Base-by-base conservation (phyloP, 176 grass and related monocot species). In the Rhynchospora pubera region DNA sequence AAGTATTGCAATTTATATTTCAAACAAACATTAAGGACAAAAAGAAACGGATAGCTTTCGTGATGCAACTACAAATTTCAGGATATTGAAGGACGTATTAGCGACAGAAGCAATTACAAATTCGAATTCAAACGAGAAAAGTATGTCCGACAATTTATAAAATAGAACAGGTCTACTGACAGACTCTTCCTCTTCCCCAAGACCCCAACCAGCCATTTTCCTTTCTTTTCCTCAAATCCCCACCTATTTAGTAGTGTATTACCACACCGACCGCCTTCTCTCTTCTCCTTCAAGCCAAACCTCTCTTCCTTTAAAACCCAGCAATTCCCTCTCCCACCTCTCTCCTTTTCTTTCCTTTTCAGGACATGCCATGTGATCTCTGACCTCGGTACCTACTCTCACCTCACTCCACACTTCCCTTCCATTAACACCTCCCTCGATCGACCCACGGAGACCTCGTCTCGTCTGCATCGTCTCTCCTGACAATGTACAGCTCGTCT, bases 321-420 rank as follows among this genome's bases (percentile, higher is more conserved):
- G 85, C 87, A 79, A 87, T 90, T 82, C 74, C 79, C 82, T 85
- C 89, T 57, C 79, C 65, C 79, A 52, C 82, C 64, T 9, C 1
- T 53, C n/a, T 15, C 32, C 89, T 65, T 85, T 65, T 23, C 85
- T 83, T 88, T 60, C 65, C 68, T 84, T 91, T 94, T 94, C 73
- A 88, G 77, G 86, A 79, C 88, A 89, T 84, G 82, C 90, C 90
- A 92, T 90, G 92, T 94, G 92, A 75, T 69, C 83, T 90, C 89
- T 94, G 92, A 92, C 86, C 87, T 84, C 53, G 43, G 57, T 14
- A 86, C 78, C 55, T 52, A 53, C 85, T 57, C 51, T 53, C 42
- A 60, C 73, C 51, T 53, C 42, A 60, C 73, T 76, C 21, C 34
- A 46, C 30, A 26, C 39, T 73, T 30, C 45, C 23, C 45, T 52